Percentiles rank a stretch among this genome's conserved stretches.
Conservation (phyloP, 2,329 filamentous ascomycete genomes). For the Pseudocercospora cruenta region DNA sequence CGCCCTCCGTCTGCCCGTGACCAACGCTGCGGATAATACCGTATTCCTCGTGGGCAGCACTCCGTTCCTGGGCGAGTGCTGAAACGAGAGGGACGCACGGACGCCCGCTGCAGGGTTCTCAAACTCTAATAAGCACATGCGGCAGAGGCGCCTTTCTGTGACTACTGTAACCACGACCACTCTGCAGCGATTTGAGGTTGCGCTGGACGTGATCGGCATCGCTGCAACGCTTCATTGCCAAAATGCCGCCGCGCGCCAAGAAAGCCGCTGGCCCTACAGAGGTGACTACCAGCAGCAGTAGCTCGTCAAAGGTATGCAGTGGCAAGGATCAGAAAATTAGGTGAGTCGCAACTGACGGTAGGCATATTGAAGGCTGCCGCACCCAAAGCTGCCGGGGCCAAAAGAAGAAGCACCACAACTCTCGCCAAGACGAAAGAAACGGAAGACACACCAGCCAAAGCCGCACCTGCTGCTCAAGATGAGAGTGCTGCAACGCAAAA, state of each 20-base stretch:
- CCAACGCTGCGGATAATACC: neutral
- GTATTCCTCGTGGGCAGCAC: neutral
- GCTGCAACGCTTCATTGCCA: neutral
- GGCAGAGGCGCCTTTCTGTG: neutral
- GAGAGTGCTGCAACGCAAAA: constrained; percentile 6
- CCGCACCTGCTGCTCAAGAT: neutral
- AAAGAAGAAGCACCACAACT: constrained; percentile 21
- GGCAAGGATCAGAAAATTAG: constrained; percentile 17
- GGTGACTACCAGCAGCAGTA: constrained; percentile 28
- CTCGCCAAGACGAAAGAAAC: constrained; percentile 11
- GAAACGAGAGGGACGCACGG: neutral
- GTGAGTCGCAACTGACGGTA: constrained; percentile 15
- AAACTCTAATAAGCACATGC: constrained; percentile 1
- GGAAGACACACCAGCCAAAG: constrained; percentile 3
- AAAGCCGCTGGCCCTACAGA: constrained; percentile 36
- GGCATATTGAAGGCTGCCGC: constrained; percentile 21
- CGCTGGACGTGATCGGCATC: constrained; percentile 2
- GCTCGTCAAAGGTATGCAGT: constrained; percentile 33
- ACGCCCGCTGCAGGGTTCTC: neutral
- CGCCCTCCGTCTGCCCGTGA: neutral
- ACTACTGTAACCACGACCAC: neutral
- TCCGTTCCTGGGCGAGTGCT: neutral
- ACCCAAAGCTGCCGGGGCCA: constrained; percentile 21
- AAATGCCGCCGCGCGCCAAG: constrained; percentile 40
- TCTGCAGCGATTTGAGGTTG: neutral